Evolutionary conservation across 2,329 filamentous ascomycete genomes (phyloP), one percentile per base, ranked within the genome.

Genomic region (Teratosphaeriaceae sp.): DNA sequence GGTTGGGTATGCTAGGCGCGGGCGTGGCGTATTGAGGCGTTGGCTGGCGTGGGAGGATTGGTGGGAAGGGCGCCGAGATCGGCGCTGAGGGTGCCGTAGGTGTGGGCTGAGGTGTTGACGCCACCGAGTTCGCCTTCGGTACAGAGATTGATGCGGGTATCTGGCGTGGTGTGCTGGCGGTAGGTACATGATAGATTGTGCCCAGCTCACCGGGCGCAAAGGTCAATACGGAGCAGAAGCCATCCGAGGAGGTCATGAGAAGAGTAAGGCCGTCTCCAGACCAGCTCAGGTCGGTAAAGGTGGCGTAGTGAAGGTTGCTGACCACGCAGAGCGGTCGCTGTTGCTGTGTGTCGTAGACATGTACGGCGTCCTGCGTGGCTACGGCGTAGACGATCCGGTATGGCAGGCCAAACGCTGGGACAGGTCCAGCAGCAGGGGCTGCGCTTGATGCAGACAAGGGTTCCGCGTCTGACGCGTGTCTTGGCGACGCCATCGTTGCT

Each of bases 361-460:
- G 72, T 3, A 98, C 86, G 0, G 92, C 86, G 66, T 98, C 92
- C 61, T 97, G 90, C 0, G 92, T 98, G 6, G 92, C 94, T 27
- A 98, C 90, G 3, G 90, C 92, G 66, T 97, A 98, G 0, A 98
- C 78, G 72, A 98, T 88, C 20, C 92, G 83, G 64, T 98, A 97
- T 1, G 88, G 85, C 34, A 98, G 70, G 2, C 82, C 78, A 65
- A 98, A 97, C 1, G 84, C 84, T 18, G 85, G 74, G 44, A 62
- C 54, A 15, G 72, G 71, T 1, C 68, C 69, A 23, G 50, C 44
- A 22, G 60, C 45, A 5, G 69, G 64, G 3, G 74, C 68, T 15
- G 60, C 64, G 2, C 79, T 78, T 15, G 79, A 72, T 2, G 67
- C 65, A 5, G 74, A 68, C 22, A 76, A 68, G 3, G 68, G 67